Evolutionary conservation across 2,329 filamentous ascomycete species (phyloP).

Genomic region (Fusarium sp.): DNA sequence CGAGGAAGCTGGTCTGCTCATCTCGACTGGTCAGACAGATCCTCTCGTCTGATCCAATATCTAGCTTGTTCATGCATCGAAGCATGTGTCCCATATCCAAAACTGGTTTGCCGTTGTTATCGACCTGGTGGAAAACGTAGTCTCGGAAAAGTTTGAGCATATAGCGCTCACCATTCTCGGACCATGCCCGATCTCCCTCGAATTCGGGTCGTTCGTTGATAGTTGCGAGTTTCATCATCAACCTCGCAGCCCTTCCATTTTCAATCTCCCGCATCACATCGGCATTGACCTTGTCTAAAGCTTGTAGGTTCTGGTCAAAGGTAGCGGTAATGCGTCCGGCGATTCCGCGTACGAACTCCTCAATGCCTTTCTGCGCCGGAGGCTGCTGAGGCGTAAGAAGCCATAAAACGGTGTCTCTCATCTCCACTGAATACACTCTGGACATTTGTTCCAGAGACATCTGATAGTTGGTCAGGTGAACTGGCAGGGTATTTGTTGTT

Average conservation of each 20-base stretch:
- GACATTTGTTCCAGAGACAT: slow-evolving; percentile 81
- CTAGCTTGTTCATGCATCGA: slow-evolving; percentile 88
- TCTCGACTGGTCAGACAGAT: slow-evolving; percentile 89
- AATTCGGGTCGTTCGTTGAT: slow-evolving; percentile 92
- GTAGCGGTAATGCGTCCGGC: slow-evolving; percentile 79
- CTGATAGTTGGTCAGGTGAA: slow-evolving; percentile 70
- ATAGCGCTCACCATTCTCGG: slow-evolving; percentile 92
- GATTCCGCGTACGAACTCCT: slow-evolving; percentile 83
- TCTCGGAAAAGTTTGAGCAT: slow-evolving; percentile 95
- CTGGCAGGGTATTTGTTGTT: slow-evolving; percentile 73
- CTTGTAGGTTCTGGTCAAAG: slow-evolving; percentile 83
- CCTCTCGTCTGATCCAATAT: slow-evolving; percentile 88
- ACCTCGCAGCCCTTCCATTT: slow-evolving; percentile 85
- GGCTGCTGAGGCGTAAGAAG: slow-evolving; percentile 75
- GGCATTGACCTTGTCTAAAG: slow-evolving; percentile 78
- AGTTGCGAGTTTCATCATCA: slow-evolving; percentile 84
- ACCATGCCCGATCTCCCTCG: slow-evolving; percentile 82
- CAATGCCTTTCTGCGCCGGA: slow-evolving; percentile 74
- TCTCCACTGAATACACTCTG: slow-evolving; percentile 79
- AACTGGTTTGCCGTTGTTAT: slow-evolving; percentile 83
- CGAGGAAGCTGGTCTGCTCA: slow-evolving; percentile 87
- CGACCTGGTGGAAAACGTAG: slow-evolving; percentile 97
- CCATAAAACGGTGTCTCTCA: slow-evolving; percentile 86
- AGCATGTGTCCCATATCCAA: slow-evolving; percentile 91
- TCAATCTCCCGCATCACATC: slow-evolving; percentile 86